phyloP scores from a whole-genome alignment of 2,329 filamentous ascomycete species.

The Gremmenia infestans region DNA sequence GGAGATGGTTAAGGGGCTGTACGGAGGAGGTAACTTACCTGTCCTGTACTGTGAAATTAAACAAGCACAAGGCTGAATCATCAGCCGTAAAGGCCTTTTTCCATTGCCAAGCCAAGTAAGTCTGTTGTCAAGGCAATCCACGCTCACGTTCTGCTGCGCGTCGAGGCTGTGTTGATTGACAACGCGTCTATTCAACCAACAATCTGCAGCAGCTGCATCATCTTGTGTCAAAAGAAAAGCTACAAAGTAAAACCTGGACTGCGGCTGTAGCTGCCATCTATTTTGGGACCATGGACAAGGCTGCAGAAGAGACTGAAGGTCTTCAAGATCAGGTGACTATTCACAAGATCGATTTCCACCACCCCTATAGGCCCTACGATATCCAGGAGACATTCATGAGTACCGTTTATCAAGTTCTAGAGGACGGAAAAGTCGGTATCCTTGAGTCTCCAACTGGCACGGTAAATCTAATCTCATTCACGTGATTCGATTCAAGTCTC shows the following conservation, averaged over 20 bases:
- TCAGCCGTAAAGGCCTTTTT: neutral
- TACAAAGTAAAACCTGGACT: neutral
- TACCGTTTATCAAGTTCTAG: constrained; percentile 61
- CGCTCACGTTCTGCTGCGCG: neutral
- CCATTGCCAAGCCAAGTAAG: neutral
- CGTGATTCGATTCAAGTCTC: neutral
- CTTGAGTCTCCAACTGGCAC: constrained; percentile 69
- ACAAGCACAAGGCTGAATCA: neutral
- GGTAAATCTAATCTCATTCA: constrained; percentile 21
- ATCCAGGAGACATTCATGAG: constrained; percentile 70
- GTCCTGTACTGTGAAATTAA: no score
- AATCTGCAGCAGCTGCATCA: neutral
- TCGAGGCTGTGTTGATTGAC: neutral
- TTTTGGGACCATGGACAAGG: neutral
- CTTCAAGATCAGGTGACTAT: neutral
- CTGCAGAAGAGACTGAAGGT: neutral
- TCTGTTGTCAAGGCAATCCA: neutral
- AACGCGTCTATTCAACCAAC: neutral
- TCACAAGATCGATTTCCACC: constrained; percentile 49
- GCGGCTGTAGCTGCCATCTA: neutral
- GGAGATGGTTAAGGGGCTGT: no score
- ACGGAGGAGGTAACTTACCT: no score
- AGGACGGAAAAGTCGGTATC: constrained; percentile 62
- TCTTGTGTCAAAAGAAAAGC: no score
- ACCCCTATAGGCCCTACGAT: constrained; percentile 65